Evolutionary conservation across 306 rosid species (phyloP), one percentile per base, ranked within the genome.

Genomic region (Cicer bijugum): DNA sequence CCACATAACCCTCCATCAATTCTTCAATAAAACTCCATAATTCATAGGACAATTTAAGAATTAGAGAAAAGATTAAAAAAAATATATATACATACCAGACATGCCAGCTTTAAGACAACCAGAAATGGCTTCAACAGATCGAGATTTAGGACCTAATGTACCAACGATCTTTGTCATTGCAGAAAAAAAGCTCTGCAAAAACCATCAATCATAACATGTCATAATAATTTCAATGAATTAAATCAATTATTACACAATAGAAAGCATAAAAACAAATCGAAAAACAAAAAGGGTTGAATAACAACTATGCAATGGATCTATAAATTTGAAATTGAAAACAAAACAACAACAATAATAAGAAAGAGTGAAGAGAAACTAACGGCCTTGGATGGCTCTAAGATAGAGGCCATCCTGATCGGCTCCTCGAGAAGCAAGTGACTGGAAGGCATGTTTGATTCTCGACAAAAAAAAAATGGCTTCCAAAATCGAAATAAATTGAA

Each of bases 141-240:
- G 90, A 75, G 99, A 95, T 75, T 88, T 90, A 0, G 99, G 96
- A 6, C 99, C 99, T 6, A 95, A 84, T 12, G 99, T 95, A 12
- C 99, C 99, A 46, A 95, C 99, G 78, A 95, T 95, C 87, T 91
- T 95, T 43, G 98, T 93, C 97, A 93, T 88, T 59, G 97, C 96
- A 12, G 98, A 86, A 45, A 93, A 93, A 80, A 86, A 89, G 6
- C 71, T 86, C 98, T 93, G 88, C 58, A n/a, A 79, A 72, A 75
- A 10, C 10, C 42, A 74, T 35, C 16, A 43, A 52, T n/a, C 0
- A 16, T 9, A 55, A 19, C 4, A 51, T 7, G 48, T 16, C 8
- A 9, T 17, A 48, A 33, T 11, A 37, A 61, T 19, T 40, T 39
- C 14, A 10, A 9, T 17, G 8, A 10, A 9, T 38, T 12, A 12